Evolutionary conservation across 352 stramenopile genomes (phyloP), one percentile per base, ranked within the genome.

Genomic region (Halophytophthora batemanensis): DNA sequence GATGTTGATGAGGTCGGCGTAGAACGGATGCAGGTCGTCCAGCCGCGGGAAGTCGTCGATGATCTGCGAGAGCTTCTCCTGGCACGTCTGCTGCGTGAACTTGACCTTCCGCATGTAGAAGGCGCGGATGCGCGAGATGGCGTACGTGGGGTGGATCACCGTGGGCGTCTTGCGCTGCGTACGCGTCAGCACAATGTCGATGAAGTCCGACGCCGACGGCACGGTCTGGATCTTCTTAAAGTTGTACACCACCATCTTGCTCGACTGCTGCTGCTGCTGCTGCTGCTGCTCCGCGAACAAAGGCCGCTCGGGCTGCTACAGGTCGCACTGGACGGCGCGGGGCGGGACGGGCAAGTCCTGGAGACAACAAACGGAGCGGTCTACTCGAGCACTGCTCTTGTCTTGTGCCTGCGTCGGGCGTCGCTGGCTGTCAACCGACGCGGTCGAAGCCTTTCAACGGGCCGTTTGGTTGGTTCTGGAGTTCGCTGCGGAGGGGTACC

Each of bases 41-140:
- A 99, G 84, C 23, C 97, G 95, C 56, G 98, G 98, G 69, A 99
- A 99, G 73, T 99, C 96, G 41, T 96, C 87, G 46, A 99, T 96
- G 71, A 99, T 99, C 54, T 90, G 77, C 17, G 83, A 94, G 8
- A 99, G 86, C 54, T 98, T 96, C 63, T 99, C 97, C 50, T 96
- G 94, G 66, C 98, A 98, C 36, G 95, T 99, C 79, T 99, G 96
- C 80, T 99, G 96, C 55, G 97, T 99, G 82, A 99, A 99, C 76
- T 99, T 99, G 70, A 99, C 97, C 84, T 99, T 99, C 71, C 97
- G 85, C 96, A 99, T 99, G 87, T 93, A 93, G 56, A 90, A 95
- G 39, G 84, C 79, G 48, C 77, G 80, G 80, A 99, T 99, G 60
- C 97, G 86, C 31, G 87, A 97, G 73, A 99, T 99, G 64, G 77